Base-by-base conservation (phyloP, 1,139 yeast genomes). In the Nakaseomyces delphensis region DNA sequence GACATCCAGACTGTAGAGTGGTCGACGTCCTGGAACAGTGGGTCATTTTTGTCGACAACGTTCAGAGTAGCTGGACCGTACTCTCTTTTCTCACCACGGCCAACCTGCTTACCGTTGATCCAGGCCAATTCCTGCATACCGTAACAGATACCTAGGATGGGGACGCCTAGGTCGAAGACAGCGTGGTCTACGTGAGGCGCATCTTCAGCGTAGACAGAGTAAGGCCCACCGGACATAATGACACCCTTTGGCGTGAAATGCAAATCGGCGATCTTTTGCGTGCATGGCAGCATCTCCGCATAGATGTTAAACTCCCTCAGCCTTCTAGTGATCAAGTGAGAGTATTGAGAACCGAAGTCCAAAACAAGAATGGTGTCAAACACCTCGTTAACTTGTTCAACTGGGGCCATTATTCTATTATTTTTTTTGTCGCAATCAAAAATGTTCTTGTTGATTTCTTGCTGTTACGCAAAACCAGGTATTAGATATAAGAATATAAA, bases 71-170 rank as follows among this genome's bases (percentile, higher is more conserved):
- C 96, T 43, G 95, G 96, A 48, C 99, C 99, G 65, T 91, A 91
- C 70, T 91, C 99, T 68, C 98, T 82, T 75, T 91, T 89, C 57
- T 86, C 95, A 64, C 96, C 96, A 67, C 96, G 83, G 46, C 85
- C 86, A 49, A 91, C 98, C 57, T 93, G 91, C 63, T 84, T 83
- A 63, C 96, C 95, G 66, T 85, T 86, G 62, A 89, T 83, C 97
- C 97, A 91, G 43, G 98, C 98, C 56, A 91, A 72, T 69, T 93
- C 98, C 73, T 91, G 99, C 91, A 91, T 84, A 67, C 99, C 99
- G 67, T 91, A 91, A 70, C 99, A 91, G 65, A 91, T 93, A 60
- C 99, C 99, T 56, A 91, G 73, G 60, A 91, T 83, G 52, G 99
- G 99, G 33, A 91, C 97, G 46, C 77, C 76, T 60, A 91, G 77